Evolutionary conservation across 1,139 yeast species (phyloP).

Genomic region (Saccharomycopsis hybrid): DNA sequence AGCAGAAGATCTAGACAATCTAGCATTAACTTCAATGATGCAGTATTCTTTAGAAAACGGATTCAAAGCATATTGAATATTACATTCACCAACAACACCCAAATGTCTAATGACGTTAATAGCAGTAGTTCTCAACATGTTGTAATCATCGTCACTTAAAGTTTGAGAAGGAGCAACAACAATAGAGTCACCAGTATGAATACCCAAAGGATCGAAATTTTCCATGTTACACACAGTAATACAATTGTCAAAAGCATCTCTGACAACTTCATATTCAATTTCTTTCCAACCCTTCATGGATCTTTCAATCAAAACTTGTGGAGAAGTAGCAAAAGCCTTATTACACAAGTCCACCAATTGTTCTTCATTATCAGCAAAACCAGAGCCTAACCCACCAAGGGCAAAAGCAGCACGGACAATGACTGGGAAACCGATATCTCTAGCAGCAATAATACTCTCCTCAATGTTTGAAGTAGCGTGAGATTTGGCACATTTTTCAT

Average conservation of each 20-base stretch:
- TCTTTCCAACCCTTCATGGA: conserved; percentile 99
- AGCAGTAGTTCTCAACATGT: conserved; percentile 97
- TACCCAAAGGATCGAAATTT: conserved; percentile 97
- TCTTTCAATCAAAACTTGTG: conserved; percentile 91
- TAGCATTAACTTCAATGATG: conserved; percentile 96
- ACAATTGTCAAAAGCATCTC: conserved; percentile 97
- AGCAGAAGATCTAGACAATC: conserved; percentile 96
- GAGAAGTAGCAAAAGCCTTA: conserved; percentile 91
- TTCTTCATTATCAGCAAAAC: conserved; percentile 87
- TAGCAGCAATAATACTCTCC: conserved; percentile 82
- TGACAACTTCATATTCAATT: conserved; percentile 96
- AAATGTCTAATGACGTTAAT: conserved; percentile 95
- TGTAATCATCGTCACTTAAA: conserved; percentile 92
- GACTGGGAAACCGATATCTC: conserved; percentile 87
- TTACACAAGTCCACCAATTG: conserved; percentile 81
- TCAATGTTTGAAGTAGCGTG: conserved; percentile 73
- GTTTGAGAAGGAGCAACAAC: conserved; percentile 99
- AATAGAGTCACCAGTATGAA: conserved; percentile 98
- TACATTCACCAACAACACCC: conserved; percentile 99
- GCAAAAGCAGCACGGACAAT: conserved; percentile 98
- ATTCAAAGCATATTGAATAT: conserved; percentile 94
- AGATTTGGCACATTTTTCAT: conserved; percentile 91
- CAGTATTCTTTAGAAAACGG: conserved; percentile 94
- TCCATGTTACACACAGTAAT: conserved; percentile 99
- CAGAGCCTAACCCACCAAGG: conserved; percentile 96